Base-by-base conservation (phyloP, 1,284 basidiomycete genomes). In the Neolentinus lepideus region DNA sequence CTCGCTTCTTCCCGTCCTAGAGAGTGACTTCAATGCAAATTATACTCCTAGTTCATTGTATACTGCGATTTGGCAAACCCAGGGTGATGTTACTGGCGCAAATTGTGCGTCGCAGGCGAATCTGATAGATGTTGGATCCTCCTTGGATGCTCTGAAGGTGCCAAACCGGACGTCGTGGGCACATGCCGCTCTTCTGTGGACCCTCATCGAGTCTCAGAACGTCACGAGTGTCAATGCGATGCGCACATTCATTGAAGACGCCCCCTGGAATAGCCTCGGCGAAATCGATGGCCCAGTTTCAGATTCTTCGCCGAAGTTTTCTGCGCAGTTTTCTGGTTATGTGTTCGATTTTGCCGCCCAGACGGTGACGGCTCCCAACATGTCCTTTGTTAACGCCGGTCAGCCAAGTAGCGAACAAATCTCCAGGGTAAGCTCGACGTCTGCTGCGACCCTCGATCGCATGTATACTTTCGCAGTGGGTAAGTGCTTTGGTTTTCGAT, bases 391-490 rank as follows among this genome's bases (percentile, higher is more conserved):
- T 4, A 60, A 59, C n/a, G 66, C 76, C 53, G 80, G 77, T 0
- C 72, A 78, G 45, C 79, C 81, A 1, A 69, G 68, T 3, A 67
- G 63, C 45, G 71, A 65, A 8, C 82, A 85, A 64, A 67, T 78
- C 36, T 64, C 70, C 0, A 64, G 73, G 59, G 69, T 83, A n/a
- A 70, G 72, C 38, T 61, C 62, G 19, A 67, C 59, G 14, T 71
- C 75, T n/a, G 64, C 62, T 25, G 58, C 63, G 27, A 71, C 74
- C 4, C 63, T 86, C 57, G 77, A 85, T 61, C 72, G 77, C 50
- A 80, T 85, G 75, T 84, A 83, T 62, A 75, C 73, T 27, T 80
- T 72, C 67, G 81, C 83, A 26, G 66, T 71, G 56, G 83, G 84
- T 85, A 63, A 58, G 78, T 66, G 35, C 57, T 31, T 53, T 16